These are phyloP conservation scores for Quercus engelmannii DNA, from an alignment of 306 rosid species.

Conservation along the genomic window DNA sequence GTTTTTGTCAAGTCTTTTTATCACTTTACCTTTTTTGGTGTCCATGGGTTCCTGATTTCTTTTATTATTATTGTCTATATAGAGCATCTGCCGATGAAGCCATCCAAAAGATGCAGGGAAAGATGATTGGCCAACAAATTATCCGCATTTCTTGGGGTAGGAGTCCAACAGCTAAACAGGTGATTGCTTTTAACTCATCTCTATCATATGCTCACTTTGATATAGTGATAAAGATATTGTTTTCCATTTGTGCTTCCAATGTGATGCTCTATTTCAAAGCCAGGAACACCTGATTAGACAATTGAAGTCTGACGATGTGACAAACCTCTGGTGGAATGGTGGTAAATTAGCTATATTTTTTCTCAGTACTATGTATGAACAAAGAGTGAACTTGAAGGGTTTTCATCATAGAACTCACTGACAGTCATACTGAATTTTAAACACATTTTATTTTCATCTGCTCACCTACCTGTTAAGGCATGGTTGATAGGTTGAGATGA, in stretches of 20 bases:
- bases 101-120: slow-evolving; percentile 88
- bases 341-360: neutral
- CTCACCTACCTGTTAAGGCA: neutral
- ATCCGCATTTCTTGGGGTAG: slow-evolving; percentile 83
- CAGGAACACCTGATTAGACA: neutral
- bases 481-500: neutral
- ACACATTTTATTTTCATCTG: neutral
- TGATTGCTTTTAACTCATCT: slow-evolving; percentile 22
- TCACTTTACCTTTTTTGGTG: neutral
- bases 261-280: neutral
- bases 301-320: neutral
- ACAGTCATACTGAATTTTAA: neutral
- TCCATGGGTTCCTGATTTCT: slow-evolving; percentile 18
- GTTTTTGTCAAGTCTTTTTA: neutral
- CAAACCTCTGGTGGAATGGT: neutral
- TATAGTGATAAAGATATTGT: neutral
- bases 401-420: neutral
- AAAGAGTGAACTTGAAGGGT: neutral
- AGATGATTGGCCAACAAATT: slow-evolving; percentile 74
- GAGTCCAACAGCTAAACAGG: slow-evolving; percentile 77
- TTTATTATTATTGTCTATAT: slow-evolving; percentile 11
- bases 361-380: neutral
- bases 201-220: neutral
- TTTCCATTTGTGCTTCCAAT: neutral
- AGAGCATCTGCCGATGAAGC: slow-evolving; percentile 90